phyloP scores from a whole-genome alignment of 106 monocot species.

The Dendrobium officinale region DNA sequence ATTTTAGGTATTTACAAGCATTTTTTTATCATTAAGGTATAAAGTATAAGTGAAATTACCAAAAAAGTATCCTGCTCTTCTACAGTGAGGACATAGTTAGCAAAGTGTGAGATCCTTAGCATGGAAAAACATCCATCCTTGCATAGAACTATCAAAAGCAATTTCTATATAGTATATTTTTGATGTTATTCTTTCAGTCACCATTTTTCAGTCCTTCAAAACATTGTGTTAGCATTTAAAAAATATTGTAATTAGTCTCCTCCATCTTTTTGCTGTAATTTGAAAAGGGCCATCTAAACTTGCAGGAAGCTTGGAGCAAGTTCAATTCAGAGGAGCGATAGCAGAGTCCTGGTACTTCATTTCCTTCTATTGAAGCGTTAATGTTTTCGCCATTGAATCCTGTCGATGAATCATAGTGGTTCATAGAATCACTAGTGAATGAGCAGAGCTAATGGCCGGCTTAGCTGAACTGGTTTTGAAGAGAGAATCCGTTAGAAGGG shows the following conservation, averaged over 20 bases:
- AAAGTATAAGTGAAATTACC: neutral
- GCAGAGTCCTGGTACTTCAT: neutral
- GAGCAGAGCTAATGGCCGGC: too few relatives aligned
- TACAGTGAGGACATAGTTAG: too few relatives aligned
- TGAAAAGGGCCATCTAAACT: neutral
- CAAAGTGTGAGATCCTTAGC: too few relatives aligned
- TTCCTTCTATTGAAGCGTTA: neutral
- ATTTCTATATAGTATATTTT: too few relatives aligned
- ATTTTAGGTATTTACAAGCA: neutral
- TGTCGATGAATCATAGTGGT: neutral
- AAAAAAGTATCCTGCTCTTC: too few relatives aligned
- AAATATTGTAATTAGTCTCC: too few relatives aligned
- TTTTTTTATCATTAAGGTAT: neutral
- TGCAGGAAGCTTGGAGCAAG: constrained; percentile 89
- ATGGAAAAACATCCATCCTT: too few relatives aligned
- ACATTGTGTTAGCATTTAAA: neutral
- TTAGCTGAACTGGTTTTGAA: too few relatives aligned
- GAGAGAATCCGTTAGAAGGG: too few relatives aligned
- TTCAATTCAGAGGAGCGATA: constrained; percentile 89
- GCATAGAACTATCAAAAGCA: too few relatives aligned
- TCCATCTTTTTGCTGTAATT: neutral
- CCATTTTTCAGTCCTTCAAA: neutral
- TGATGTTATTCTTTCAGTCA: too few relatives aligned
- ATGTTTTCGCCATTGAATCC: neutral
- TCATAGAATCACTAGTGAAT: neutral